A percentile compares a stretch with the other conserved stretches of the same genome.
These are phyloP conservation scores for Medicago ruthenica DNA, from an alignment of 306 rosid species.

Conservation along the genomic window DNA sequence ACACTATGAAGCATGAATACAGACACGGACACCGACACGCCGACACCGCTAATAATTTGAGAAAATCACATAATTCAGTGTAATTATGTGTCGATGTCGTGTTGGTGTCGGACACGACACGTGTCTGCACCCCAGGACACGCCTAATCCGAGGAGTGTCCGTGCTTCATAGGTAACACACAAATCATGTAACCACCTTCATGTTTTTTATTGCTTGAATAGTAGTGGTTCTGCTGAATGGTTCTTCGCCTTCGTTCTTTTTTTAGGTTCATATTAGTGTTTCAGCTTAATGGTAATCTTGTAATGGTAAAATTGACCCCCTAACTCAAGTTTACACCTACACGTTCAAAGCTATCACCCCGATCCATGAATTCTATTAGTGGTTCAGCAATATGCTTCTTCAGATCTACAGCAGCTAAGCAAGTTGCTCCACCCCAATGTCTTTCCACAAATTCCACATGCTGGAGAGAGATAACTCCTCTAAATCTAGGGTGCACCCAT, in stretches of 20 bases:
- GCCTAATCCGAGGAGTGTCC: too few species aligned
- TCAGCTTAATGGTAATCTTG: background rate
- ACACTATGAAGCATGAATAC: too few species aligned
- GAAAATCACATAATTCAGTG: too few species aligned
- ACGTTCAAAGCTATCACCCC: background rate
- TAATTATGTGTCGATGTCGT: too few species aligned
- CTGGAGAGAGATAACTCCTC: background rate
- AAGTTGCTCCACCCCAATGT: background rate
- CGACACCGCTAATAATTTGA: too few species aligned
- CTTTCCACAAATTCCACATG: background rate
- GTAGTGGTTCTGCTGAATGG: background rate
- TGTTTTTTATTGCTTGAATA: background rate
- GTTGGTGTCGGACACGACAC: too few species aligned
- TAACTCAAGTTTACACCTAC: background rate
- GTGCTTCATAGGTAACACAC: background rate
- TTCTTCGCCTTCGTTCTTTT: background rate
- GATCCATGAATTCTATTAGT: background rate
- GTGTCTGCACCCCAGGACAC: too few species aligned
- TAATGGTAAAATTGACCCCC: background rate
- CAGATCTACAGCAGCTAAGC: background rate
- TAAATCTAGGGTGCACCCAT: too few species aligned
- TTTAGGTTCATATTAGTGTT: background rate
- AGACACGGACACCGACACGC: too few species aligned
- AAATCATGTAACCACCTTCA: background rate
- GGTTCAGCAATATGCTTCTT: background rate